Base-by-base conservation (phyloP, 306 rosid genomes). In the Lagenaria siceraria region DNA sequence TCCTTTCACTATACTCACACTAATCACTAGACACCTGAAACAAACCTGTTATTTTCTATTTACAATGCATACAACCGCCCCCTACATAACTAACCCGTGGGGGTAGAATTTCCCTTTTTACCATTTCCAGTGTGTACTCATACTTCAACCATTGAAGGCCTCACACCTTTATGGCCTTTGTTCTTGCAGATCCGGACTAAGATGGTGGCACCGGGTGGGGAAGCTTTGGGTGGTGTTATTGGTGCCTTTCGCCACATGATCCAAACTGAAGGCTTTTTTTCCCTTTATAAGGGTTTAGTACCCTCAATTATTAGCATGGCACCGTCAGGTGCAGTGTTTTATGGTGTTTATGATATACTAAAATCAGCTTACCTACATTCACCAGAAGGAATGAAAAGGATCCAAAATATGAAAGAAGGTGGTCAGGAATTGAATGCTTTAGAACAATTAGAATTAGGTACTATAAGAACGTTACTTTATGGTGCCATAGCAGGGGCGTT, bases 301-400 rank as follows among this genome's bases (percentile, higher is more conserved):
- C 99, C 99, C 75, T 96, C 99, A 14, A 87, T 96, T 77, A 78
- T 96, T 65, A 90, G 98, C 83, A 96, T 92, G 99, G 98, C 99
- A 52, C 99, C 99, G 42, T 89, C 98, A 7, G 96, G 99, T 25
- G 99, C 99, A 17, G 99, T 96, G 53, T 96, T 89, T 77, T 96
- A 96, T 51, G 96, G 99, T 54, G 98, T 92, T 48, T 96, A 96
- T 77, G 98, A 96, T 82, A 90, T 96, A 64, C 78, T 96, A 76
- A 96, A 96, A 77, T 81, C 96, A 25, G 77, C 91, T 7, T 96
- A 92, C 84, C 88, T 96, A 80, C 96, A 85, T 85, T 96, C 99
- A 46, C 97, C 98, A 0, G 91, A 90, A 85, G 99, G 99, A 79
- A 88, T 81, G 87, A 82, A 85, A 79, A 88, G 98, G 84, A 86